A percentile compares a stretch with the other conserved stretches of the same genome.
Conservation (phyloP, 108 stramenopile genomes). For the Fistulifera solaris region DNA sequence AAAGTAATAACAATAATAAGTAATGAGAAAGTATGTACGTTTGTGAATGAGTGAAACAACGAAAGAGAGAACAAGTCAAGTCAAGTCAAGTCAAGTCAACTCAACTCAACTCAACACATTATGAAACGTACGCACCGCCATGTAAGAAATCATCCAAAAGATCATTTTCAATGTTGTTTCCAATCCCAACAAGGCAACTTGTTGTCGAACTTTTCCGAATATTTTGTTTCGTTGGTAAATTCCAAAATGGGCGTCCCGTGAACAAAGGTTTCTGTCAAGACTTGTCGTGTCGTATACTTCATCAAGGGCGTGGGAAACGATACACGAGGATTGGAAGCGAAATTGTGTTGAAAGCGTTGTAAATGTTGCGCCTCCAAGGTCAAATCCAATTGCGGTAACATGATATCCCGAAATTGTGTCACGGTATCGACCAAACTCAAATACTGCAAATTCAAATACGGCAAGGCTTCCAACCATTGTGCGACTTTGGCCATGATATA, state of each 20-base stretch:
- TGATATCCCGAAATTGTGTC: conserved; percentile 75
- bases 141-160: conserved; percentile 62
- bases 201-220: conserved; percentile 28
- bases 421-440: conserved; percentile 71
- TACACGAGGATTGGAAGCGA: conserved; percentile 53
- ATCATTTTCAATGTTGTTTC: conserved; percentile 86
- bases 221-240: conserved; percentile 25
- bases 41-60: no score
- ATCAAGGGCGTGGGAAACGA: conserved; percentile 61
- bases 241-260: conserved; percentile 74
- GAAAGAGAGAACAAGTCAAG: no score
- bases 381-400: conserved; percentile 84
- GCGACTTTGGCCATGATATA: conserved; percentile 69
- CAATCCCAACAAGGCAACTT: conserved; percentile 63
- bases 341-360: conserved; percentile 57
- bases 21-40: background rate
- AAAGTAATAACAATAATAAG: no score
- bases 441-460: conserved; percentile 62
- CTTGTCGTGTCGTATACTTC: conserved; percentile 56
- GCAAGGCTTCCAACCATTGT: conserved; percentile 47
- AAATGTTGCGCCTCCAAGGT: conserved; percentile 70
- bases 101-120: no score
- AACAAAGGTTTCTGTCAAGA: conserved; percentile 81
- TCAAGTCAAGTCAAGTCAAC: no score
- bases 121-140: conserved; percentile 65